Base-by-base conservation (phyloP, 495 filamentous ascomycete genomes). In the Sporormia fimetaria region DNA sequence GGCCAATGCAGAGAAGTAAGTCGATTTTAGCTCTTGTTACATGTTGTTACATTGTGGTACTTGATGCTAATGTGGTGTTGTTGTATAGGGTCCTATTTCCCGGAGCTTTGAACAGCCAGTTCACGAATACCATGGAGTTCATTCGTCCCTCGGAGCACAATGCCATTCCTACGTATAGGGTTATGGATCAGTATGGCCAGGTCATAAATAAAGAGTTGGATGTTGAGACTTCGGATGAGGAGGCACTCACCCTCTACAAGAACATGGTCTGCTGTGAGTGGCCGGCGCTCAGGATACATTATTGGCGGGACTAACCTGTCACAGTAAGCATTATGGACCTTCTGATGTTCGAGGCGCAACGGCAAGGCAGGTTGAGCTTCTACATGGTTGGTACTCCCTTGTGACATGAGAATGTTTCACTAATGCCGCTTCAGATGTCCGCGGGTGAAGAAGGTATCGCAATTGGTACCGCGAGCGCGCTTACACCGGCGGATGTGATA, bases 361-460 rank as follows among this genome's bases (percentile, higher is more conserved):
- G 81, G 33, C 80, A 84, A 52, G 80, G 87, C 25, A 73, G 86
- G 6, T 57, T 99, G 33, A 87, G 78, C 58, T 99, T 99, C 63
- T 99, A 96, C 55, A 95, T 99, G 85, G 87, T 76, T n/a, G n/a
- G n/a, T n/a, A n/a, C n/a, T n/a, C n/a, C n/a, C n/a, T n/a, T n/a
- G n/a, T n/a, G n/a, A n/a, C n/a, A n/a, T n/a, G n/a, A n/a, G n/a
- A n/a, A 67, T 32, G 9, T 18, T 12, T 21, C 12, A 12, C 38
- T 8, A 8, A 26, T 23, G 22, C 18, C 6, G 18, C 15, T 20
- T n/a, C 34, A 78, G 74, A 74, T 94, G 37, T 87, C 83, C 15
- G 86, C 86, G 2, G 90, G 90, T 31, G 90, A 99, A 67, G 90
- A 96, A 68, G 90, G 87, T 24, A 87, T 94, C 16, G 80, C 82